phyloP scores from a whole-genome alignment of 495 filamentous ascomycete species.

The Penicillium angulare region DNA sequence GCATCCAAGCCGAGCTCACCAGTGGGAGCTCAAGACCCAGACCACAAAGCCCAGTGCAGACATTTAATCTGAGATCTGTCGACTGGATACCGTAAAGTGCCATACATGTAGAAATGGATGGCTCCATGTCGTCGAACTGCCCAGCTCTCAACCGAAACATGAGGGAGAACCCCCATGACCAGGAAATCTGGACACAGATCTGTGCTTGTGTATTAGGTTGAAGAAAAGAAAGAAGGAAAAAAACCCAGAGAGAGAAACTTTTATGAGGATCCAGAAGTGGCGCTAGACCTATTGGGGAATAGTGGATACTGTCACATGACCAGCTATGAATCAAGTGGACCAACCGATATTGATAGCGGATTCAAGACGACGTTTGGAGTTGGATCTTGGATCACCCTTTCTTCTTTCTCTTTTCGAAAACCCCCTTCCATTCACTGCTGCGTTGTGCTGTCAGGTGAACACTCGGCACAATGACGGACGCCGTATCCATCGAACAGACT shows the following conservation, averaged over 20 bases:
- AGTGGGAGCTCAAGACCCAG: slow-evolving; percentile 68
- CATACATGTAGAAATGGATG: slow-evolving; percentile 58
- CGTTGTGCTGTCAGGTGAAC: background rate
- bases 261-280: slow-evolving; percentile 32
- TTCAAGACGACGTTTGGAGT: background rate
- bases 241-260: slow-evolving; percentile 22
- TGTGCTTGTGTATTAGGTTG: slow-evolving; percentile 47
- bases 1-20: slow-evolving; percentile 65
- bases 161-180: slow-evolving; percentile 44
- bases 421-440: background rate
- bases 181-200: slow-evolving; percentile 86
- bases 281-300: slow-evolving; percentile 19
- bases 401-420: slow-evolving; percentile 1
- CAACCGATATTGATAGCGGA: background rate
- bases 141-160: slow-evolving; percentile 71
- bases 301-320: slow-evolving; percentile 12
- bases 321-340: background rate
- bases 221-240: slow-evolving; percentile 46
- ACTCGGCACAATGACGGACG: slow-evolving; percentile 63
- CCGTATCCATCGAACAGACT: slow-evolving; percentile 85
- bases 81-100: slow-evolving; percentile 80
- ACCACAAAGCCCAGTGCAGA: slow-evolving; percentile 36
- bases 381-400: background rate
- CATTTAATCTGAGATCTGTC: slow-evolving; percentile 86
- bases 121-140: slow-evolving; percentile 89